Percentiles rank a stretch among this genome's conserved stretches.
Evolutionary conservation across 2,329 filamentous ascomycete species (phyloP).

Genomic region (Phyllosticta citrichinensis): DNA sequence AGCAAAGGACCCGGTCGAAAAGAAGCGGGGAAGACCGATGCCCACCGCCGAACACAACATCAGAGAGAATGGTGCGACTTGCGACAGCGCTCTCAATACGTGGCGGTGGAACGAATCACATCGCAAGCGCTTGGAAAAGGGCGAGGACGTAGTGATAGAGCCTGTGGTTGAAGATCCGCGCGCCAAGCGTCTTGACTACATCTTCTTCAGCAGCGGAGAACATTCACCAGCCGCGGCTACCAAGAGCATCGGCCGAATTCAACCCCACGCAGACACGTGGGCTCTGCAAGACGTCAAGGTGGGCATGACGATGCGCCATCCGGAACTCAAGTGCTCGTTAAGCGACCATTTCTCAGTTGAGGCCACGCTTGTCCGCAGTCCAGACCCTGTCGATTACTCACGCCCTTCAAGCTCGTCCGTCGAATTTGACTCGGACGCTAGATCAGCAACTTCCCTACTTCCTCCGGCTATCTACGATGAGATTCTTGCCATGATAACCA

Average conservation of each 20-base stretch:
- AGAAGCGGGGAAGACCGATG: conserved; percentile 52
- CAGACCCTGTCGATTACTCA: conserved; percentile 1
- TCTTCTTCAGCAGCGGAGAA: conserved; percentile 54
- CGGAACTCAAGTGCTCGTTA: conserved; percentile 69
- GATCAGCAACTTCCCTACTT: conserved; percentile 18
- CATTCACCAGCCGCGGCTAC: conserved; percentile 16
- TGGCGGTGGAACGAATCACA: conserved; percentile 78
- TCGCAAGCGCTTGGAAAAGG: conserved; percentile 57
- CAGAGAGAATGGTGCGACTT: conserved; percentile 72
- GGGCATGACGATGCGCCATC: conserved; percentile 73
- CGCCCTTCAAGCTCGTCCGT: conserved; percentile 5
- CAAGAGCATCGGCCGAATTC: not conserved
- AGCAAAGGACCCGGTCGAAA: conserved; percentile 56
- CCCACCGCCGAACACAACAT: conserved; percentile 74
- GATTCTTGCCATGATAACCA: conserved; percentile 60
- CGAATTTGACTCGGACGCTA: conserved; percentile 13
- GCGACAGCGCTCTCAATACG: conserved; percentile 77
- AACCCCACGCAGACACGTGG: conserved; percentile 45
- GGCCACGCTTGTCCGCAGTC: conserved; percentile 49
- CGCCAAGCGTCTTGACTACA: conserved; percentile 89
- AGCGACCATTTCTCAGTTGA: conserved; percentile 94
- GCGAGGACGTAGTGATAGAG: conserved; percentile 55
- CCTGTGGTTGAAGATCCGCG: conserved; percentile 56
- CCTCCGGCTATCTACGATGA: conserved; percentile 53
- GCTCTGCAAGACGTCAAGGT: conserved; percentile 60